These are phyloP conservation scores for Globisporangium splendens DNA, from an alignment of 352 stramenopile genomes.

Conservation along the genomic window DNA sequence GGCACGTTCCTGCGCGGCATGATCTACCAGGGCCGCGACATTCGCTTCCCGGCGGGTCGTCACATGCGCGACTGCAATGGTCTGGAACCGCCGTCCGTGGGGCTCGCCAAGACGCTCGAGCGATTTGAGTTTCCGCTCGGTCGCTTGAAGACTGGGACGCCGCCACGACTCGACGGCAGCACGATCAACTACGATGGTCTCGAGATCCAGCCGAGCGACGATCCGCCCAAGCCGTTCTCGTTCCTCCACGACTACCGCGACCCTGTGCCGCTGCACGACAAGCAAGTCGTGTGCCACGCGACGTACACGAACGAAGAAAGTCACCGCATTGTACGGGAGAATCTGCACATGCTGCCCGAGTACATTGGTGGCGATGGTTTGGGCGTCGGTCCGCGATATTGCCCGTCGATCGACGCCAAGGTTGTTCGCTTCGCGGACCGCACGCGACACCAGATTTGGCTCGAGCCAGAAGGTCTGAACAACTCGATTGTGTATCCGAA, in stretches of 20 bases:
- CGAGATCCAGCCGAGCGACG: constrained; percentile 92
- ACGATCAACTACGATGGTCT: constrained; percentile 95
- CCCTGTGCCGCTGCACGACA: constrained; percentile 58
- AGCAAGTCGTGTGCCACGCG: constrained; percentile 92
- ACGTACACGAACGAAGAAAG: constrained; percentile 96
- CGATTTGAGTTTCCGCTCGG: constrained; percentile 90
- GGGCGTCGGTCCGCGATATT: constrained; percentile 89
- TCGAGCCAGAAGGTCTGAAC: constrained; percentile 97
- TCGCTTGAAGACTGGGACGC: constrained; percentile 97
- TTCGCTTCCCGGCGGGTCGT: constrained; percentile 91
- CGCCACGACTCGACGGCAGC: constrained; percentile 91
- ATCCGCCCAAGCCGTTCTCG: constrained; percentile 91
- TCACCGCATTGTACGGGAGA: constrained; percentile 93
- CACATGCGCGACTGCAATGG: constrained; percentile 85
- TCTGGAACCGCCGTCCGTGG: constrained; percentile 93
- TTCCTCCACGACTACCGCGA: constrained; percentile 87
- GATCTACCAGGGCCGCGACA: constrained; percentile 92
- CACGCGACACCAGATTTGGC: constrained; percentile 90
- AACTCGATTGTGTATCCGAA: constrained; percentile 98
- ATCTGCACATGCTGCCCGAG: constrained; percentile 91
- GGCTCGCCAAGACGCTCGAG: constrained; percentile 93
- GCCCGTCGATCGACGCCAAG: constrained; percentile 98
- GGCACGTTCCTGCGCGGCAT: constrained; percentile 97
- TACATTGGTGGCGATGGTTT: constrained; percentile 86
- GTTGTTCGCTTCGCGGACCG: constrained; percentile 77